These are phyloP conservation scores for Cicer yamashitae DNA, from an alignment of 306 rosid genomes.

Conservation along the genomic window DNA sequence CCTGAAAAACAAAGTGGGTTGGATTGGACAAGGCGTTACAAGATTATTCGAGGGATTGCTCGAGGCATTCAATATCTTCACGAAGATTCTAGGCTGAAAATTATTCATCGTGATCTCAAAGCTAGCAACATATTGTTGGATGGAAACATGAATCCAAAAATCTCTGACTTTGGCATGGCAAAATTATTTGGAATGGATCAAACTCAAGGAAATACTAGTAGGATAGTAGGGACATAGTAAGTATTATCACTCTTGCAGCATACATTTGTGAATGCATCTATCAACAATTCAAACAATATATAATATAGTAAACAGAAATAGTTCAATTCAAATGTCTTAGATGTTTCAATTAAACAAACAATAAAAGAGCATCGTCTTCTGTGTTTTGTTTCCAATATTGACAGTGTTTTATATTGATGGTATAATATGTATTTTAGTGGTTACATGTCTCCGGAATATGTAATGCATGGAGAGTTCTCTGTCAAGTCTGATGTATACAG, in stretches of 20 bases:
- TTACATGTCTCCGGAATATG: slow-evolving; percentile 62
- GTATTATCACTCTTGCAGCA: slow-evolving; percentile 28
- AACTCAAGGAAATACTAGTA: slow-evolving; percentile 53
- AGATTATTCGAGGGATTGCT: slow-evolving; percentile 60
- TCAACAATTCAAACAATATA: too few relatives aligned
- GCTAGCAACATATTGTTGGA: slow-evolving; percentile 68
- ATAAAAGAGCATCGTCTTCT: too few relatives aligned
- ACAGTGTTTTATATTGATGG: not conserved
- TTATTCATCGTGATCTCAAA: slow-evolving; percentile 74
- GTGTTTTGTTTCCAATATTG: not conserved
- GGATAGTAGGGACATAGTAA: slow-evolving; percentile 74
- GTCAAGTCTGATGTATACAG: slow-evolving; percentile 56
- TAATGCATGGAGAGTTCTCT: slow-evolving; percentile 56
- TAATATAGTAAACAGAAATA: too few relatives aligned
- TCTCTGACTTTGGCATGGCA: slow-evolving; percentile 81
- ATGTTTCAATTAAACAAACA: not conserved
- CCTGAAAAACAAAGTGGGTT: slow-evolving; percentile 45
- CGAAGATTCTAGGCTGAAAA: slow-evolving; percentile 65
- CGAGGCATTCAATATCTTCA: slow-evolving; percentile 71
- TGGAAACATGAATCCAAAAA: slow-evolving; percentile 61
- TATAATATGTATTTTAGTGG: slow-evolving; percentile 46
- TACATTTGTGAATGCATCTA: not conserved
- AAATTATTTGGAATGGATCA: slow-evolving; percentile 55
- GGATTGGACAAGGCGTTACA: slow-evolving; percentile 60
- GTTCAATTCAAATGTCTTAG: not conserved